Base-by-base conservation (phyloP, 1,284 basidiomycete species). In the Cryptococcus maquisensis region DNA sequence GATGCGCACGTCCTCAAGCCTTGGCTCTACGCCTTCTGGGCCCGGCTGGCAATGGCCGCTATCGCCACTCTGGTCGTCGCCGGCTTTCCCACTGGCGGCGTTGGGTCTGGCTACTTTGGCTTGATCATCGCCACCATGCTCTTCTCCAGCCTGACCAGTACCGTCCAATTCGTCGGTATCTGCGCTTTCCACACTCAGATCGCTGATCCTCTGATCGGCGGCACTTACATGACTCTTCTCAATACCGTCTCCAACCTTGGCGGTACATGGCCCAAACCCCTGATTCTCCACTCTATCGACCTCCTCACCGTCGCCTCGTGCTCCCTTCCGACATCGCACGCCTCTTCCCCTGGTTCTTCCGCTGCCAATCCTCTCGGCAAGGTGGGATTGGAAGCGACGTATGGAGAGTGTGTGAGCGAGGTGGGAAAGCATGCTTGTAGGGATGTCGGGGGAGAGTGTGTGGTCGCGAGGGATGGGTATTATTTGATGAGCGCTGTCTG, bases 211-310 rank as follows among this genome's bases (percentile, higher is more conserved):
- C 71, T 97, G 15, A 98, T 99, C 58, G 96, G 96, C 28, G 96
- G 93, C 47, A 97, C 94, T 1, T 97, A 97, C 73, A 97, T 97
- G 93, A 97, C 93, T 15, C 80, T 98, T 35, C 78, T 98, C 54
- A 97, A 98, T 73, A 99, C 96, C 6, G 91, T 98, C 62, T 87
- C 88, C 21, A 99, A 99, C 72, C 83, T 98, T 57, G 96, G 96
- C 50, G 96, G 96, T 8, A 99, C 96, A 1, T 98, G 94, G 94
- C 96, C 96, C 2, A 95, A 80, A 88, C 72, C 74, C 0, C 62
- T 76, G 35, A 66, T 73, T 52, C 67, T 72, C 9, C 64, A 66
- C 84, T 87, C 88, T 8, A 90, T 97, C 56, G 94, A 97, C 75
- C 74, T 83, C 45, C 88, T 97, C 68, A 91, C 84, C 50, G 81